Conservation (phyloP, 2,329 filamentous ascomycete genomes). For the Rutstroemia sp. region DNA sequence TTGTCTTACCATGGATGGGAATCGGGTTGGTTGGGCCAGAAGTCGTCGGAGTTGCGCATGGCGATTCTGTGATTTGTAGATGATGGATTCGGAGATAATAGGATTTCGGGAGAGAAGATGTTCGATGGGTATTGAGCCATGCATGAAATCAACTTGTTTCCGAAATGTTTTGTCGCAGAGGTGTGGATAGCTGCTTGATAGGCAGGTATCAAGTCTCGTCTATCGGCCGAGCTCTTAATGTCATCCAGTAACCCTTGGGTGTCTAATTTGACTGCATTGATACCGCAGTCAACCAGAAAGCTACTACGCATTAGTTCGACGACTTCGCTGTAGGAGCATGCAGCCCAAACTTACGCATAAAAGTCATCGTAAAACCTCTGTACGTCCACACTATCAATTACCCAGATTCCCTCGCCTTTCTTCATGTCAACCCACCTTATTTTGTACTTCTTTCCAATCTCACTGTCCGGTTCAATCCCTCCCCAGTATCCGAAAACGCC, state of each 20-base stretch:
- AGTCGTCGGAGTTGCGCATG: constrained; percentile 15
- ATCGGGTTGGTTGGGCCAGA: constrained; percentile 12
- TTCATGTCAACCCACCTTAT: constrained; percentile 8
- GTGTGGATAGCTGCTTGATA: constrained; percentile 11
- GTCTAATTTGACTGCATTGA: constrained; percentile 12
- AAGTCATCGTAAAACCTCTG: constrained; percentile 13
- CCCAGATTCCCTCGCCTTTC: constrained; percentile 9
- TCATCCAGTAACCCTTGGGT: constrained; percentile 12
- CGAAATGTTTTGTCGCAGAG: constrained; percentile 7
- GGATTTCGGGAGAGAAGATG: constrained; percentile 8
- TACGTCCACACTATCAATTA: constrained; percentile 9
- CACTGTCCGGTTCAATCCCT: constrained; percentile 11
- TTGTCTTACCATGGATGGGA: constrained; percentile 11
- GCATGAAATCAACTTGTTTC: constrained; percentile 13
- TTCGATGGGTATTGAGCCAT: constrained; percentile 13
- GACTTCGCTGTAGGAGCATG: not conserved
- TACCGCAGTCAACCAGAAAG: constrained; percentile 10
- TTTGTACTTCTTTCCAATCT: constrained; percentile 10
- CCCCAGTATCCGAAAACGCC: constrained; percentile 15
- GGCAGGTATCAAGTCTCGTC: constrained; percentile 3
- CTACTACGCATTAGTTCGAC: not conserved
- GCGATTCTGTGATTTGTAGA: not conserved
- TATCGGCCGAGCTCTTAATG: not conserved
- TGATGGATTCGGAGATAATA: constrained; percentile 5
- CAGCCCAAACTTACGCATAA: constrained; percentile 6